Conservation (phyloP, 1,139 yeast species). For the Saccharomyces hybrid region DNA sequence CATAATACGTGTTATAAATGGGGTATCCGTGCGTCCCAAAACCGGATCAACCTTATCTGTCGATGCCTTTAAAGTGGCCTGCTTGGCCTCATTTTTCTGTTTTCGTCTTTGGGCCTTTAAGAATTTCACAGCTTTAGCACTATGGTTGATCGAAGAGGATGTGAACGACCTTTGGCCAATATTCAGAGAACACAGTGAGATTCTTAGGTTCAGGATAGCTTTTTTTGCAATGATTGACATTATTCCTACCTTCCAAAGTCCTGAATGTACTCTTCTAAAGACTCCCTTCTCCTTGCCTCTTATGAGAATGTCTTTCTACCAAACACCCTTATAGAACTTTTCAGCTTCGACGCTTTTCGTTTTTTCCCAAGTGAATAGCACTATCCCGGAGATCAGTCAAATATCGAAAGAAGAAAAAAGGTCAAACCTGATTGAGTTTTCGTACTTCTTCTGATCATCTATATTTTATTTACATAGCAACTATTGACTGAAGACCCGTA, state of each 20-base stretch:
- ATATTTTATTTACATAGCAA: background rate
- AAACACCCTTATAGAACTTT: background rate
- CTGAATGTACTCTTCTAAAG: background rate
- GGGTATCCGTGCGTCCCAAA: constrained; percentile 58
- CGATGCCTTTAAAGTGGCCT: constrained; percentile 21
- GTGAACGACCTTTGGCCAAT: background rate
- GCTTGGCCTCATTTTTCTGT: constrained; percentile 33
- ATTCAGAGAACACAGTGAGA: background rate
- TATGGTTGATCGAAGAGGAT: constrained; percentile 7
- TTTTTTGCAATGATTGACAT: background rate
- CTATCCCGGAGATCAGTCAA: background rate
- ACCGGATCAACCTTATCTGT: constrained; percentile 60
- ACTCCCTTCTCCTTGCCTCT: background rate
- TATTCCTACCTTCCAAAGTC: background rate
- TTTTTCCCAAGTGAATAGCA: background rate
- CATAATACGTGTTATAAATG: constrained; percentile 61
- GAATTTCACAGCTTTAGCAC: constrained; percentile 27
- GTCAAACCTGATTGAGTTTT: background rate
- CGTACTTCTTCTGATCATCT: background rate
- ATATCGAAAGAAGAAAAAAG: background rate
- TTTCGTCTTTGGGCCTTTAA: constrained; percentile 32
- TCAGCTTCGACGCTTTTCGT: background rate
- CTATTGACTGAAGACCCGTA: background rate
- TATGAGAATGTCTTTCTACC: background rate
- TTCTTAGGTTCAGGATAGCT: background rate